A percentile compares a stretch with the other conserved stretches of the same genome.
Conservation (phyloP, 2,329 filamentous ascomycete species). For the Colletotrichum tofieldiae region DNA sequence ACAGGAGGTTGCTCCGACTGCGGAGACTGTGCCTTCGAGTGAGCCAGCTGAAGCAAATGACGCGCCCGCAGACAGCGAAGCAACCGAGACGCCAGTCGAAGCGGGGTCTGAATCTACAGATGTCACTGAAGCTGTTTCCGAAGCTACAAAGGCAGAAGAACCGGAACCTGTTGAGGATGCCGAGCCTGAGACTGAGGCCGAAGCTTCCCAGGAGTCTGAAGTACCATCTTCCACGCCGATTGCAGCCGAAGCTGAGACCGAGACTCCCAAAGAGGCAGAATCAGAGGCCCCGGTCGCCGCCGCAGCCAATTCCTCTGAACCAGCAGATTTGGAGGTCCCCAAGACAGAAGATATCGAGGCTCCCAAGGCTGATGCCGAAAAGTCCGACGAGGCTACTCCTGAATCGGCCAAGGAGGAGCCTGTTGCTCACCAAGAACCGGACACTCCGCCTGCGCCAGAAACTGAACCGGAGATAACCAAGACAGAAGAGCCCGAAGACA, state of each 20-base stretch:
- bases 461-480: neutral
- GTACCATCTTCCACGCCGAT: neutral
- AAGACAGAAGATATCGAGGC: constrained; percentile 11
- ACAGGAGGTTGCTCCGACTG: neutral
- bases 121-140: neutral
- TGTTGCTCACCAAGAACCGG: neutral
- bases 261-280: neutral
- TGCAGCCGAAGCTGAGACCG: constrained; percentile 4
- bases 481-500: neutral
- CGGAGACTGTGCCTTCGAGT: neutral
- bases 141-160: neutral
- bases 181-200: neutral
- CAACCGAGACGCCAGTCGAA: neutral
- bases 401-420: neutral
- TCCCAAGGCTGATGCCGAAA: neutral
- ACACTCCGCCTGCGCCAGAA: neutral
- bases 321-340: neutral
- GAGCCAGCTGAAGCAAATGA: neutral
- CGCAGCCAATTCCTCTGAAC: neutral
- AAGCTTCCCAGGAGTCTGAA: constrained; percentile 8
- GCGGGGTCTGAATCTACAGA: neutral
- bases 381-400: neutral
- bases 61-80: neutral
- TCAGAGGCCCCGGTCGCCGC: neutral
- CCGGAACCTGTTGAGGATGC: neutral